Base-by-base conservation (phyloP, 805 yeast species). In the Ogataea saltuana region DNA sequence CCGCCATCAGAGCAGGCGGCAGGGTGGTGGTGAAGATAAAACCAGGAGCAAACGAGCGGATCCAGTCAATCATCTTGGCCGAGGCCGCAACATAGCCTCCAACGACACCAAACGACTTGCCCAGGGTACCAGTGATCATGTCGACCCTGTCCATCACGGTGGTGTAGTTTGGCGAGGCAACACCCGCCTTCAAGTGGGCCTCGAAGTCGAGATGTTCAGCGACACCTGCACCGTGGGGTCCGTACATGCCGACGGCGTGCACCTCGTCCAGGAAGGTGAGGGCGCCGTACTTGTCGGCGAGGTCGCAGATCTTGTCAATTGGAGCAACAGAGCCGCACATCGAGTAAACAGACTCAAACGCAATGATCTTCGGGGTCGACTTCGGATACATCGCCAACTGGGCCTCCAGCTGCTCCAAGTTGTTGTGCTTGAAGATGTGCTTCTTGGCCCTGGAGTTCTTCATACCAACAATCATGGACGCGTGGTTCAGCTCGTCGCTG, bases 161-260 rank as follows among this genome's bases (percentile, higher is more conserved):
- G 44, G 71, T 66, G 33, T 54, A 56, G 36, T 68, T 66, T 51
- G 80, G 77, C 13, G 78, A 70, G 11, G 74, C 74, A 54, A 80
- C 70, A 53, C 93, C 93, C 12, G 81, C 65, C 45, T 71, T 63
- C 60, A 87, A 78, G 63, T 91, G 95, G 42, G 82, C 81, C 35
- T 87, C 87, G 56, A 89, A 93, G 68, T 93, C 88, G 58, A 85
- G 74, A 65, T 93, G 99, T 68, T 93, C 99, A 36, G 98, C 97
- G 42, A 93, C 98, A 70, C 99, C 99, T 25, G 97, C 99, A 62
- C 99, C 99, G 59, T 87, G 96, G 47, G 99, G 98, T 58, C 99
- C 99, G 63, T 93, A 93, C 83, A 93, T 78, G 43, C 99, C 99
- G 35, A 93, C 98, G 26, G 99, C 98, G 61, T 93, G 99, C 28